A percentile compares a stretch with the other conserved stretches of the same genome.
phyloP scores from a whole-genome alignment of 148 eudicot species.

The Drosera capensis region DNA sequence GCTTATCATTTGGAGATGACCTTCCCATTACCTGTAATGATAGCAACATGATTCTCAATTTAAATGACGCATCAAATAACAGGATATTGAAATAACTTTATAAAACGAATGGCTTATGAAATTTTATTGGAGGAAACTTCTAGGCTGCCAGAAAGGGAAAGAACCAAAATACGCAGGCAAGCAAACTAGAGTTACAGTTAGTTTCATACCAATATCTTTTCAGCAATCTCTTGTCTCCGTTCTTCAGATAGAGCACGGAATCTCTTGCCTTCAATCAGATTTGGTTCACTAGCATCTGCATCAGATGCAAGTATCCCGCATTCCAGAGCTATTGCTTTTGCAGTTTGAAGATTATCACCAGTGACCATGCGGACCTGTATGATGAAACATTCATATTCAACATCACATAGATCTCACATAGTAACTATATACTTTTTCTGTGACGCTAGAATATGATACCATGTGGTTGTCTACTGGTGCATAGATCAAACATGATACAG shows the following conservation, averaged over 20 bases:
- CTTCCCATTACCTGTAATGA: constrained; percentile 82
- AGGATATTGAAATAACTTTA: too few relatives aligned
- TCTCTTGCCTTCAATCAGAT: constrained; percentile 73
- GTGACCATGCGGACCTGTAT: constrained; percentile 91
- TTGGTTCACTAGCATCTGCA: constrained; percentile 68
- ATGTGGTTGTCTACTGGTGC: too few relatives aligned
- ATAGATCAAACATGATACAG: too few relatives aligned
- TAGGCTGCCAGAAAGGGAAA: neutral
- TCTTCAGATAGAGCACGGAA: constrained; percentile 55
- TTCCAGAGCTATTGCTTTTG: constrained; percentile 90
- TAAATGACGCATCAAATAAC: too few relatives aligned
- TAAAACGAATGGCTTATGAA: too few relatives aligned
- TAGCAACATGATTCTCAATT: neutral
- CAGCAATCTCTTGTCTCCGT: constrained; percentile 50
- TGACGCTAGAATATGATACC: neutral
- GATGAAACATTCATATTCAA: neutral
- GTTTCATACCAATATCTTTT: constrained; percentile 52
- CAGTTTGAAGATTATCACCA: constrained; percentile 93
- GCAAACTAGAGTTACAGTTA: neutral
- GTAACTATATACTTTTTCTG: neutral
- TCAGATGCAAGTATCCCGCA: constrained; percentile 80
- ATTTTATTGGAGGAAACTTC: neutral
- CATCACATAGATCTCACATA: neutral
- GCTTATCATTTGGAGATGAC: constrained; percentile 92
- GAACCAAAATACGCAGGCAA: neutral